phyloP scores from a whole-genome alignment of 164 flowering plant species.

The Cinnamomum micranthum region DNA sequence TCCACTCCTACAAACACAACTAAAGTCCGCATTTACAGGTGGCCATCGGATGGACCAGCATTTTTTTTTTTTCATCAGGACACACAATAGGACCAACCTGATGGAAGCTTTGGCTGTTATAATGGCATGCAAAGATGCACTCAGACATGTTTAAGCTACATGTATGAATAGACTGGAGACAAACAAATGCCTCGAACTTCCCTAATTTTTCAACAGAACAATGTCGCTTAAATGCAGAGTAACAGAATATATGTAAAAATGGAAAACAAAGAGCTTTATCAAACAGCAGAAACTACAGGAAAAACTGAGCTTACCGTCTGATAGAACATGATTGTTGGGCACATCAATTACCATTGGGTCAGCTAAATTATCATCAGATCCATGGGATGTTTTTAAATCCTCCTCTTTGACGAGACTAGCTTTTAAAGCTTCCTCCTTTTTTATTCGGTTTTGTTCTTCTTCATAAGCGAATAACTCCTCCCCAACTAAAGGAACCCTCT shows the following conservation, averaged over 20 bases:
- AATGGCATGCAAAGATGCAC: neutral
- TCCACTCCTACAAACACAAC: neutral
- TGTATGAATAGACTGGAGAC: neutral
- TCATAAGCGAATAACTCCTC: conserved; percentile 94
- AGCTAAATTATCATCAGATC: conserved; percentile 39
- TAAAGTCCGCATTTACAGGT: neutral
- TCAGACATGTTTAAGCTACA: neutral
- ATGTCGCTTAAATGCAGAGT: neutral
- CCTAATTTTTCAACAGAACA: neutral
- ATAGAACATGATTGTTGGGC: conserved; percentile 26
- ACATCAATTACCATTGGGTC: conserved; percentile 87
- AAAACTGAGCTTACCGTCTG: conserved; percentile 48
- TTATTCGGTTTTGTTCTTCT: conserved; percentile 87
- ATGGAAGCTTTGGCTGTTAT: neutral
- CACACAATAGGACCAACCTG: neutral
- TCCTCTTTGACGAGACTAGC: conserved; percentile 79
- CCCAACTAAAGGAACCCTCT: conserved; percentile 92
- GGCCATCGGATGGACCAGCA: neutral
- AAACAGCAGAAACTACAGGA: neutral
- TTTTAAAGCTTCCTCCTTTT: conserved; percentile 82
- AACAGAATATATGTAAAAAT: neutral
- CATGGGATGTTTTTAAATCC: conserved; percentile 59
- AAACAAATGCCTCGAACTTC: neutral
- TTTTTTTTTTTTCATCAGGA: neutral
- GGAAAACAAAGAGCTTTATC: neutral